Evolutionary conservation across 176 grass and related monocot species (phyloP).

Genomic region (Tillandsia leiboldiana): DNA sequence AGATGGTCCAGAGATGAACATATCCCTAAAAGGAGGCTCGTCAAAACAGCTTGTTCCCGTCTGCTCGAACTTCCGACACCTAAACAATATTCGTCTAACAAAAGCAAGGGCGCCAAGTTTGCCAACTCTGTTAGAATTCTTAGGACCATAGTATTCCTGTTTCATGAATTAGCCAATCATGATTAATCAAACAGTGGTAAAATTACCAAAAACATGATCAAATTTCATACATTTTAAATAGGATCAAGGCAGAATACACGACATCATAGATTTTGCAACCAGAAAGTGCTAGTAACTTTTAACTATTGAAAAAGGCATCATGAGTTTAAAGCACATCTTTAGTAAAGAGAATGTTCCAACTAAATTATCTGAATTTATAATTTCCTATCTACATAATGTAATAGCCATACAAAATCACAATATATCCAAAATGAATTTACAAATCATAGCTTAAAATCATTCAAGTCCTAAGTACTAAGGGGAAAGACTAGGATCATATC

Average conservation of each 20-base stretch:
- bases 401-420: too few species aligned
- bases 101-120: conserved; percentile 47
- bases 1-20: conserved; percentile 43
- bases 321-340: background rate
- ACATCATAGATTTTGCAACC: background rate
- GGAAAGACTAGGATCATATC: too few species aligned
- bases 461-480: too few species aligned
- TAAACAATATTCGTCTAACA: conserved; percentile 40
- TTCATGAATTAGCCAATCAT: conserved; percentile 4
- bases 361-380: too few species aligned
- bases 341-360: too few species aligned
- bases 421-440: too few species aligned
- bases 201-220: background rate
- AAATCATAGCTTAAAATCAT: too few species aligned
- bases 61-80: conserved; percentile 41
- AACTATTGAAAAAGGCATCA: background rate
- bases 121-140: conserved; percentile 42
- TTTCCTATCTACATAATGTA: too few species aligned
- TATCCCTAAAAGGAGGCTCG: conserved; percentile 47
- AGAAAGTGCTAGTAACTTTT: background rate
- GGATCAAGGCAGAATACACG: background rate
- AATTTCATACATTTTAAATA: background rate
- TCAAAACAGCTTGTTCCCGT: conserved; percentile 42
- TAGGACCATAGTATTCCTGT: conserved; percentile 45
- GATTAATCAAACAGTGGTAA: conserved; percentile 3